phyloP scores from a whole-genome alignment of 768 basidiomycete genomes.

The Pleurotus salmoneostramineus region DNA sequence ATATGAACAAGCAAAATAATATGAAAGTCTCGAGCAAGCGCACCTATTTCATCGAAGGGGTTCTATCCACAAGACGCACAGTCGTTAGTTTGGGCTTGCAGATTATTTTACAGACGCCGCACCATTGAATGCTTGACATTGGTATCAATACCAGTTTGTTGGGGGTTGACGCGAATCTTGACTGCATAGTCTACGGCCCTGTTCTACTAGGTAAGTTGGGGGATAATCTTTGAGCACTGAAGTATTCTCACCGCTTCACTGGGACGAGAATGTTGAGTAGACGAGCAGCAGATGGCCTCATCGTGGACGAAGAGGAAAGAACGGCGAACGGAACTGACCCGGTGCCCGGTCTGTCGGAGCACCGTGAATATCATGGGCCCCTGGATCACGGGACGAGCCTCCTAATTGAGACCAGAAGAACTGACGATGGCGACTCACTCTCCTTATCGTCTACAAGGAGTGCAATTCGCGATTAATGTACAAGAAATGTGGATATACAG shows the following conservation, averaged over 20 bases:
- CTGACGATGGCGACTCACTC: too few species aligned
- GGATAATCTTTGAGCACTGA: neutral
- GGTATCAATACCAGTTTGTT: constrained; percentile 93
- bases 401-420: too few species aligned
- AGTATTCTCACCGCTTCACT: constrained; percentile 70
- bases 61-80: constrained; percentile 49
- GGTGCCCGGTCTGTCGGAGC: neutral
- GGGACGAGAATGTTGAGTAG: constrained; percentile 91
- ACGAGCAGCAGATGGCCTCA: constrained; percentile 71
- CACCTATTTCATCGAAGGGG: constrained; percentile 98
- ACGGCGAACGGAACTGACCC: neutral
- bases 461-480: too few species aligned
- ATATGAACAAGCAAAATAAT: neutral
- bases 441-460: too few species aligned
- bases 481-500: too few species aligned
- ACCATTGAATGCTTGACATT: constrained; percentile 99
- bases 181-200: constrained; percentile 97
- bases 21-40: constrained; percentile 8
- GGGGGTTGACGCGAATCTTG: constrained; percentile 95
- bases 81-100: neutral
- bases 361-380: neutral
- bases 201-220: neutral
- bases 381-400: neutral
- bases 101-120: constrained; percentile 18
- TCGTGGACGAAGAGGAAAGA: constrained; percentile 23